Evolutionary conservation across 352 stramenopile species (phyloP), one percentile per base, ranked within the genome.

Genomic region (Phytophthora ramorum): DNA sequence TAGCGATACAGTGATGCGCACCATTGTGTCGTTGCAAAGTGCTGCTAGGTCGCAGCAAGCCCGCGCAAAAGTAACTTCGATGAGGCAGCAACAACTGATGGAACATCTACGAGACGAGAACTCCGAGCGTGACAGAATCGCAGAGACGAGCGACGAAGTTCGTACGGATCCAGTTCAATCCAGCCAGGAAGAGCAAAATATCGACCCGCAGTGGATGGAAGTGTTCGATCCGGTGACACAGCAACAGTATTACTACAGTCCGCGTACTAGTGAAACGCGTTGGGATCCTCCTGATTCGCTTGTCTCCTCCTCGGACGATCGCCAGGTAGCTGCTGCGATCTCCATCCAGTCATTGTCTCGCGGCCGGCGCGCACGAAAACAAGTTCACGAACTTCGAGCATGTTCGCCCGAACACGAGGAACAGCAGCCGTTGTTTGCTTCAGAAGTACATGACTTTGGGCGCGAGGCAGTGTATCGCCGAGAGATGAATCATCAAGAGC

Each of bases 241-340:
- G 22, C 59, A 85, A 26, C 62, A 84, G 35, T 91, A 91, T 52
- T 91, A 91, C 59, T 83, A 84, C 51, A 84, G 73, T 45, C 66
- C 79, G 7, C 45, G 57, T 1, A 85, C 82, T 7, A 67, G 65
- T 16, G 74, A 81, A 48, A 85, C 78, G 9, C 69, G 78, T 1
- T 88, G 76, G 79, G 78, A 88, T 34, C 62, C 74, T 0, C 74
- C 82, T 7, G 63, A 60, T 8, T 34, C 68, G 24, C 78, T 75
- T n/a, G 73, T 80, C 16, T 70, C 73, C 3, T 69, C 71, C 4
- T 45, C 57, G 3, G 76, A 88, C 34, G 75, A 84, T 63, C 71
- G 67, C 10, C 69, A 79, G 16, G 77, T 83, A 49, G 70, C 71
- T 26, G 81, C 81, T 10, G 78, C 76, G 7, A 87, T 84, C 55